A percentile compares a stretch with the other conserved stretches of the same genome.
phyloP scores from a whole-genome alignment of 208 protist genomes.

The Zelonia costaricensis region DNA sequence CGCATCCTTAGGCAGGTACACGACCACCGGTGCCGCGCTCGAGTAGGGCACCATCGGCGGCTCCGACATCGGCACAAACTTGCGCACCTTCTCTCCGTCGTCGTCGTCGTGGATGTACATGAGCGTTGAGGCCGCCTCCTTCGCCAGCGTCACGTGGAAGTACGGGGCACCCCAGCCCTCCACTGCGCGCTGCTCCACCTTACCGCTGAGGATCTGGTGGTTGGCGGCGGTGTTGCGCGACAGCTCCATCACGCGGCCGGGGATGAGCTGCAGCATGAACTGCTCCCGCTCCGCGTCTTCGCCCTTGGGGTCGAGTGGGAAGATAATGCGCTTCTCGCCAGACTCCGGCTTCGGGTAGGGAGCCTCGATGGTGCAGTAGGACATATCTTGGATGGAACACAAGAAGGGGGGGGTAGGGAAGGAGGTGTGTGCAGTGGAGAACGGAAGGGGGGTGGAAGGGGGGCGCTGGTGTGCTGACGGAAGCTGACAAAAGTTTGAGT shows the following conservation, averaged over 20 bases:
- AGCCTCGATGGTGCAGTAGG: slow-evolving; percentile 31
- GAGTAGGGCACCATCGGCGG: slow-evolving; percentile 49
- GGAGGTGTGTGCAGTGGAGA: too few species aligned
- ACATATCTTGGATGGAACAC: slow-evolving; percentile 16
- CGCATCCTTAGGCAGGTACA: slow-evolving; percentile 61
- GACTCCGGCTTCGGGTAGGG: slow-evolving; percentile 39
- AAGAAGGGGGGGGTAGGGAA: too few species aligned
- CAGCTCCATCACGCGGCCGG: slow-evolving; percentile 39
- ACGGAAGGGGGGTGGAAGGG: too few species aligned
- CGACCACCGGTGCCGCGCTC: slow-evolving; percentile 57
- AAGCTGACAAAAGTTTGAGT: background rate
- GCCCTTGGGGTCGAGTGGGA: slow-evolving; percentile 50
- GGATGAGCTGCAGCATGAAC: slow-evolving; percentile 58
- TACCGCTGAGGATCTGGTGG: slow-evolving; percentile 28
- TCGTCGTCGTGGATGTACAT: slow-evolving; percentile 17
- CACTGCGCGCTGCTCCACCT: slow-evolving; percentile 25
- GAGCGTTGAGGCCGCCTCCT: slow-evolving; percentile 21
- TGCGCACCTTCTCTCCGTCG: slow-evolving; percentile 18
- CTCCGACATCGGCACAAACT: slow-evolving; percentile 43
- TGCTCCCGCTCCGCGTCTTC: slow-evolving; percentile 34
- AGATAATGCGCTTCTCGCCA: slow-evolving; percentile 49
- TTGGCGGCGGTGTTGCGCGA: slow-evolving; percentile 28
- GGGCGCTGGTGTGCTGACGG: background rate
- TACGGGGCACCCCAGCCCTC: slow-evolving; percentile 33
- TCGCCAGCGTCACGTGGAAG: slow-evolving; percentile 45